These are phyloP conservation scores for Xylariaceae sp. DNA, from an alignment of 2,329 filamentous ascomycete genomes.

Conservation along the genomic window DNA sequence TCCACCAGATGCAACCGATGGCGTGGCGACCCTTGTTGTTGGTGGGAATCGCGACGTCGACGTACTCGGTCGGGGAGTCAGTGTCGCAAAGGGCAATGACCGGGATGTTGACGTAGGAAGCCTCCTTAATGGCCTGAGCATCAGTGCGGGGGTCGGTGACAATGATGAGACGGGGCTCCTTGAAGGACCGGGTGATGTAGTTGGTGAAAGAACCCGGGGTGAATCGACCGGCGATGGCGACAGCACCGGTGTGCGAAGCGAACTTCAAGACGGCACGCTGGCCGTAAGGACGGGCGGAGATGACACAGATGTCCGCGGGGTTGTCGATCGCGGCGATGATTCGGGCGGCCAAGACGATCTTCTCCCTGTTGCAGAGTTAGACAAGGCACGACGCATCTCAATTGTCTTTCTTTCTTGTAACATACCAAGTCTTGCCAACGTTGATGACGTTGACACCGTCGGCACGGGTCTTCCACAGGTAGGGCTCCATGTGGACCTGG, in stretches of 20 bases:
- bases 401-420: not conserved
- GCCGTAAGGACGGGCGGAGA: conserved; percentile 98
- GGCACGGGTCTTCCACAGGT: conserved; percentile 98
- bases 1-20: conserved; percentile 98
- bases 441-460: conserved; percentile 99
- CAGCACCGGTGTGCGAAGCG: conserved; percentile 94
- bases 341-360: conserved; percentile 96
- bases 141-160: conserved; percentile 99
- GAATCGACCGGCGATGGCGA: conserved; percentile 98
- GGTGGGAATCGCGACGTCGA: conserved; percentile 98
- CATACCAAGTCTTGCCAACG: conserved; percentile 98
- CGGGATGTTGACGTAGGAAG: conserved; percentile 99
- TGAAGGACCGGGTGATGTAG: conserved; percentile 99
- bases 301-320: conserved; percentile 98
- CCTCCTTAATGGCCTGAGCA: conserved; percentile 99
- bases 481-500: conserved; percentile 98
- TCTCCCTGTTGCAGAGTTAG: conserved; percentile 66
- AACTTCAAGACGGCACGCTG: conserved; percentile 99
- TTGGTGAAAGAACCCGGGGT: conserved; percentile 99
- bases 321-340: conserved; percentile 99
- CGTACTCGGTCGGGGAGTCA: conserved; percentile 98
- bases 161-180: conserved; percentile 98
- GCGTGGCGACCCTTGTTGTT: conserved; percentile 99
- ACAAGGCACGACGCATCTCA: not conserved
- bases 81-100: conserved; percentile 99